Base-by-base conservation (phyloP, 257 asterid genomes). In the Voacanga thouarsii region DNA sequence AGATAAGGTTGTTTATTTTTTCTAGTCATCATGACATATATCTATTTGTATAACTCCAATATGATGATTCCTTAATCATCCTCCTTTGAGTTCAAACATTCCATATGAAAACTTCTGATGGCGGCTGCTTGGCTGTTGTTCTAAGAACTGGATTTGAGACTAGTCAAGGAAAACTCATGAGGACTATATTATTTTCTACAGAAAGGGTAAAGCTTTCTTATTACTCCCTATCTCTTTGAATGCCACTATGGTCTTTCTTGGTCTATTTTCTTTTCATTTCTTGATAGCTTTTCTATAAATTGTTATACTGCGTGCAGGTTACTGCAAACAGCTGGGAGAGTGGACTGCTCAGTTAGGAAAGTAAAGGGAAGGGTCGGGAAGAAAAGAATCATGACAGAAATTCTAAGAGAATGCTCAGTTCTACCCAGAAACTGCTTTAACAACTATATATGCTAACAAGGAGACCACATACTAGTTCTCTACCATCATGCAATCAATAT, bases 311-410 rank as follows among this genome's bases (percentile, higher is more conserved):
- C n/a, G n/a, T n/a, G n/a, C n/a, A n/a, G n/a, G n/a, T n/a, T n/a
- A n/a, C n/a, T n/a, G n/a, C n/a, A n/a, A n/a, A n/a, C n/a, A n/a
- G 98, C 94, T 96, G 98, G 99, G 99, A 96, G 84, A 93, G 97
- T 55, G 99, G 99, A 15, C 85, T 96, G n/a, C n/a, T n/a, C n/a
- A n/a, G n/a, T n/a, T 15, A 53, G 26, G 1, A 3, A 61, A 26
- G 41, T 61, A 5, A 5, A 12, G 1, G 10, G 6, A n/a, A 43
- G 0, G 39, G 47, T 43, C 24, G 14, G 18, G 65, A 57, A 41
- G 23, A 39, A 41, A 55, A 53, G 15, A 57, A 11, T 21, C 73
- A 19, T 43, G 55, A 41, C 5, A 41, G 24, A 41, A 33, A 23
- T 28, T 3, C 2, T 39, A 41, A 47, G 51, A 6, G 12, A 47